Base-by-base conservation (phyloP, 164 flowering plant species). In the Cinnamomum chago region DNA sequence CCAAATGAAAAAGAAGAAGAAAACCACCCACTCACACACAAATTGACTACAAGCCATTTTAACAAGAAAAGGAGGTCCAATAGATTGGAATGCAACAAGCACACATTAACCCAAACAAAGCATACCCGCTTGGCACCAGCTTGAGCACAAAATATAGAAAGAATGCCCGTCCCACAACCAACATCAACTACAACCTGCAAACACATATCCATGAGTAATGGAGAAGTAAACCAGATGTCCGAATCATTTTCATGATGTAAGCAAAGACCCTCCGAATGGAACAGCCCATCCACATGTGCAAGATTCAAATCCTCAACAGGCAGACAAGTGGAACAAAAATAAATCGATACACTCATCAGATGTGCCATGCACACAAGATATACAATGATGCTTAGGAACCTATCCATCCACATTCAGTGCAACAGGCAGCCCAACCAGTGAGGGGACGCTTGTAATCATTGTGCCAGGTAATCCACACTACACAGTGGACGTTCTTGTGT, bases 131-230 rank as follows among this genome's bases (percentile, higher is more conserved):
- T 93, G 30, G 99, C 99, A 71, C 99, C 99, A 77, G 98, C 99
- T 76, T 83, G 98, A 70, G 98, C 99, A 87, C 99, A 95, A 80
- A 95, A 95, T 76, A 95, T 93, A 23, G 98, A 92, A 72, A 95
- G 93, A 80, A 95, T 93, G 79, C 99, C 98, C 1, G 99, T 92
- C 47, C 98, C 99, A 84, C 99, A 95, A 51, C 99, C 99, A 81
- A 95, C 99, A 83, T 95, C 99, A 62, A 95, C 88, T n/a, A 95
- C 98, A 76, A 95, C 97, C 99, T 95, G 86, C 2, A 62, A 50
- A 58, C 30, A 50, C 7, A 60, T 1, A 27, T 55, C 20, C 58
- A 25, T 18, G 27, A 67, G 62, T 62, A 51, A 70, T 13, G 27
- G 52, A 17, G 58, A 67, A 35, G 30, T 35, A 47, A 20, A 25